A percentile compares a stretch with the other conserved stretches of the same genome.
Evolutionary conservation across 2,329 filamentous ascomycete genomes (phyloP).

Genomic region (Torrubiella hemipterigena): DNA sequence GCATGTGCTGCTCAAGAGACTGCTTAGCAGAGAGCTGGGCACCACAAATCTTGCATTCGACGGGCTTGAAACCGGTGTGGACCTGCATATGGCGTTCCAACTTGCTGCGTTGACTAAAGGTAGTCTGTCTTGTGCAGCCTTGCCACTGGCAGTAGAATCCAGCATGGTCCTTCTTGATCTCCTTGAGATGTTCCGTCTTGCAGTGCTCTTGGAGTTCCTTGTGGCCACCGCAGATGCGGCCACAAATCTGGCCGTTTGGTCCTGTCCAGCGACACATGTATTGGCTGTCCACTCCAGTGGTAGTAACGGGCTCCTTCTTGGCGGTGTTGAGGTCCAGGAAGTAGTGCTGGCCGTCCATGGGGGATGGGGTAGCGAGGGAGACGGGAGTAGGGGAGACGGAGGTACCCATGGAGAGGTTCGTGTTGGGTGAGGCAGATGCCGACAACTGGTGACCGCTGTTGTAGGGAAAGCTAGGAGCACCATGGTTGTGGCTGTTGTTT

Average conservation of each 20-base stretch:
- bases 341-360: constrained; percentile 10
- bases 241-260: constrained; percentile 16
- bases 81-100: constrained; percentile 53
- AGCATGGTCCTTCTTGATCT: constrained; percentile 26
- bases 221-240: constrained; percentile 25
- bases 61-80: constrained; percentile 53
- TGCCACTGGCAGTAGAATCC: constrained; percentile 46
- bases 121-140: constrained; percentile 38
- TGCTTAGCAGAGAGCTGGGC: constrained; percentile 54
- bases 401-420: constrained; percentile 11
- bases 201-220: constrained; percentile 44
- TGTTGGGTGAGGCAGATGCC: constrained; percentile 11
- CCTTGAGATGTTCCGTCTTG: constrained; percentile 34
- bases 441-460: constrained; percentile 9
- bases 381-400: constrained; percentile 14
- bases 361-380: constrained; percentile 16
- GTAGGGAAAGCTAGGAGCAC: constrained; percentile 2
- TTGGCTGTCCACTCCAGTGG: constrained; percentile 12
- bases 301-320: constrained; percentile 6
- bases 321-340: constrained; percentile 4
- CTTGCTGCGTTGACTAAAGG: constrained; percentile 50
- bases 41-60: constrained; percentile 41
- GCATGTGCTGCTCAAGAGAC: constrained; percentile 54
- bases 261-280: constrained; percentile 21
- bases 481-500: no score